Conservation (phyloP, 1,139 yeast species). For the Martiniozyma asiatica region DNA sequence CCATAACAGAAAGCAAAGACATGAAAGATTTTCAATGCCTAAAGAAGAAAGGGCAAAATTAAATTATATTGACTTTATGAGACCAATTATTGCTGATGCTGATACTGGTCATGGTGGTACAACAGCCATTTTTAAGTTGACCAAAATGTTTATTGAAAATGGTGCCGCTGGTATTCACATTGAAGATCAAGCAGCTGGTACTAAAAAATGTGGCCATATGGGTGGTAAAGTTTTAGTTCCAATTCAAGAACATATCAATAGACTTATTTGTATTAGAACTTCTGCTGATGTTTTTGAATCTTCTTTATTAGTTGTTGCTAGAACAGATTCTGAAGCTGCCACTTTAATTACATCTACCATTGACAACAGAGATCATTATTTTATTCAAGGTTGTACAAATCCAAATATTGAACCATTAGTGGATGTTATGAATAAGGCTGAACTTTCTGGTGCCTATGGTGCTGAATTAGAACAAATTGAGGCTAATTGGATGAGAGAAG, state of each 20-base stretch:
- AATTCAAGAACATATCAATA: slow-evolving; percentile 90
- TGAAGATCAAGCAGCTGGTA: slow-evolving; percentile 98
- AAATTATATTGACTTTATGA: slow-evolving; percentile 66
- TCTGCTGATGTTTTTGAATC: slow-evolving; percentile 90
- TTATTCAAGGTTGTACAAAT: slow-evolving; percentile 83
- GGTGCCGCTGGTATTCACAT: slow-evolving; percentile 99
- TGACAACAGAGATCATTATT: slow-evolving; percentile 90
- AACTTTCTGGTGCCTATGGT: slow-evolving; percentile 61
- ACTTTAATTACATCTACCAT: slow-evolving; percentile 87
- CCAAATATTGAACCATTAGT: slow-evolving; percentile 63
- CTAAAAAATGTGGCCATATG: slow-evolving; percentile 97
- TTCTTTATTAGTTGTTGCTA: slow-evolving; percentile 77
- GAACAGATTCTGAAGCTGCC: slow-evolving; percentile 97
- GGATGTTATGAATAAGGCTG: slow-evolving; percentile 73
- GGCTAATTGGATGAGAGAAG: slow-evolving; percentile 70
- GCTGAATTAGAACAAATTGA: slow-evolving; percentile 62
- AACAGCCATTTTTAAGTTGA: slow-evolving; percentile 89
- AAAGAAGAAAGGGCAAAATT: slow-evolving; percentile 51
- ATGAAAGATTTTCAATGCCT: slow-evolving; percentile 58
- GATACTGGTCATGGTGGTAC: slow-evolving; percentile 99
- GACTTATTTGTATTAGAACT: slow-evolving; percentile 88
- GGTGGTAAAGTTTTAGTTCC: slow-evolving; percentile 98
- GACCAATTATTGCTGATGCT: slow-evolving; percentile 95
- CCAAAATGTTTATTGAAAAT: slow-evolving; percentile 92
- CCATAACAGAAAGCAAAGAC: slow-evolving; percentile 95